Evolutionary conservation across 768 basidiomycete species (phyloP), one percentile per base, ranked within the genome.

Genomic region (Mycena floridula): DNA sequence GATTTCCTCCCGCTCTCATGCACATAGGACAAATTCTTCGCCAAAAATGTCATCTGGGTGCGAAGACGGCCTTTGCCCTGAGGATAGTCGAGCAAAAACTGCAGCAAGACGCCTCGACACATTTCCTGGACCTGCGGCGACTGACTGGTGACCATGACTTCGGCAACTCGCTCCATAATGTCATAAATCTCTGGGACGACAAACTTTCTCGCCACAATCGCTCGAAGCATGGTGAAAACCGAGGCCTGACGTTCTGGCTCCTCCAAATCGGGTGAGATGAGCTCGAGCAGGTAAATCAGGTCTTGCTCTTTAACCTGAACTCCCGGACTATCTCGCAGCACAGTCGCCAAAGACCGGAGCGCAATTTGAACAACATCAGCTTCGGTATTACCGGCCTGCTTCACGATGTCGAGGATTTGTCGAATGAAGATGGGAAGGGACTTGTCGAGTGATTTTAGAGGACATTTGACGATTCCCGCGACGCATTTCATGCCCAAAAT

Each of bases 181-280:
- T 98, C 94, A 66, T 99, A 99, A 41, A 99, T 85, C 63, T 98
- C 96, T 0, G 90, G 90, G 0, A 95, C 89, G 25, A 98, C 82
- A 50, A 98, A 88, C 58, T 89, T 90, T 25, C 94, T 81, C 5
- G 85, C 76, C 13, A 98, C 82, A 52, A 98, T 91, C 21, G 93
- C 87, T 8, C 91, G 85, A 13, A 99, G 77, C 54, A 98, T 77
- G 1, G 86, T 68, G 60, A 99, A 98, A 7, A 89, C 85, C 7
- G 90, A 75, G 3, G 76, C 78, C 62, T 99, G 96, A 5, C 91
- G 81, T 11, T 72, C 72, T 0, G 87, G 81, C 25, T 97, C 95
- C 60, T 98, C 94, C 7, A 99, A 66, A 58, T 98, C 94, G 0
- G 95, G 94, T 0, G 79, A 63, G 27, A 98, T 69, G 35, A 98